Percentiles rank a stretch among this genome's conserved stretches.
Evolutionary conservation across 257 asterid genomes (phyloP).

Genomic region (Euphrasia confusa): DNA sequence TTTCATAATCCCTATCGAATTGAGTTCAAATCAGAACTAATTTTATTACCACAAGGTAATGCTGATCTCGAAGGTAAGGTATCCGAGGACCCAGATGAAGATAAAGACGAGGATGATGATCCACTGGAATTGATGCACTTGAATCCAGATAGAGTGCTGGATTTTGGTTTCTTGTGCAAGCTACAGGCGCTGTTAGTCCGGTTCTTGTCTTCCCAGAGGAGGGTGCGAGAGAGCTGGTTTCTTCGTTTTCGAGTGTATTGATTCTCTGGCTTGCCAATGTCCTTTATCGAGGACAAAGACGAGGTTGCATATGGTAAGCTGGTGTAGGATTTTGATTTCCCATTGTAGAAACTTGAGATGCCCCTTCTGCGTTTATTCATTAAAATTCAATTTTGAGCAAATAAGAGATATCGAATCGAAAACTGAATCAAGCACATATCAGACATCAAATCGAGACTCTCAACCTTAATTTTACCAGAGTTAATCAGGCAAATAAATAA

Average conservation of each 20-base stretch:
- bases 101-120: no score
- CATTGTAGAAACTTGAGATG: constrained; percentile 58
- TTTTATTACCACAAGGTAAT: constrained; percentile 6
- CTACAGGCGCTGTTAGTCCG: constrained; percentile 32
- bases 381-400: no score
- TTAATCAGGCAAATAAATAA: background rate
- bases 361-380: constrained; percentile 34
- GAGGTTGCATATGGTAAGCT: constrained; percentile 42
- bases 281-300: constrained; percentile 35
- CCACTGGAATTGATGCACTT: no score
- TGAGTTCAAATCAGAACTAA: constrained; percentile 15
- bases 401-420: no score
- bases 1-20: background rate
- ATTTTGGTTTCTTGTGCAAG: constrained; percentile 35
- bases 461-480: no score
- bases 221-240: constrained; percentile 36
- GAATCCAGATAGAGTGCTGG: no score
- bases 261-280: constrained; percentile 49
- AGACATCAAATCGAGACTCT: no score
- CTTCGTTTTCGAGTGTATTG: constrained; percentile 41
- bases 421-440: no score
- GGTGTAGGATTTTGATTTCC: constrained; percentile 61
- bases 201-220: constrained; percentile 36
- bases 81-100: background rate
- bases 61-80: no score